These are phyloP conservation scores for Syzygium jambos DNA, from an alignment of 345 rosid species.

Conservation along the genomic window DNA sequence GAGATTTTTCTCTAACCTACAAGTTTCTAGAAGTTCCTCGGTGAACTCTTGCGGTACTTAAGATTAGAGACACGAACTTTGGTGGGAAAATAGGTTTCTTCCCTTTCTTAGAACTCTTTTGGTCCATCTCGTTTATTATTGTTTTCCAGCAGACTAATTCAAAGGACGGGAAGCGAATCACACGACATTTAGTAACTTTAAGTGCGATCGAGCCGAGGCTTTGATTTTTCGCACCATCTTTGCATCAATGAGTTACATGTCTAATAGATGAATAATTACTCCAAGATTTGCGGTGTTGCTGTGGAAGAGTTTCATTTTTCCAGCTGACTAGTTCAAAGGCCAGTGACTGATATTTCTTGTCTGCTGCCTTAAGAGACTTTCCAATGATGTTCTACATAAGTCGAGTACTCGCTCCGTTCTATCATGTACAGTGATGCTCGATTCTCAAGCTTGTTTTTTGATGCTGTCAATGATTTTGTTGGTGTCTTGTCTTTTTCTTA, in stretches of 20 bases:
- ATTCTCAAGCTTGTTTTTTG: too few relatives aligned
- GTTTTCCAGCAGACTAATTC: not conserved
- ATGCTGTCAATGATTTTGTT: too few relatives aligned
- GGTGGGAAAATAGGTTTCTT: not conserved
- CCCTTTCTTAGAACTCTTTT: not conserved
- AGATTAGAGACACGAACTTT: not conserved
- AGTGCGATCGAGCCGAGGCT: not conserved
- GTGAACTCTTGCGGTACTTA: not conserved
- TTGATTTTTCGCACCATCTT: not conserved
- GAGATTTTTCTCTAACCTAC: not conserved
- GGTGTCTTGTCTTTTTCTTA: too few relatives aligned
- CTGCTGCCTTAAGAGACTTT: too few relatives aligned
- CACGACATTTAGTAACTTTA: not conserved
- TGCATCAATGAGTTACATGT: rapidly evolving
- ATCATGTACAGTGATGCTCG: too few relatives aligned
- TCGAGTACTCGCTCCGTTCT: too few relatives aligned
- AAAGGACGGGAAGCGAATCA: not conserved
- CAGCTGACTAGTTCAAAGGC: too few relatives aligned
- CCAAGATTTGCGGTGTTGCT: not conserved
- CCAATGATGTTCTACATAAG: too few relatives aligned
- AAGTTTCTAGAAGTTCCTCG: not conserved
- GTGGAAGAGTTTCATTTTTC: not conserved
- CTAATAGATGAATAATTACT: not conserved
- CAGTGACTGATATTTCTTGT: too few relatives aligned
- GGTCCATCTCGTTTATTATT: not conserved